A percentile compares a stretch with the other conserved stretches of the same genome.
Conservation (phyloP, 352 stramenopile genomes). For the Aphanomyces euteiches region DNA sequence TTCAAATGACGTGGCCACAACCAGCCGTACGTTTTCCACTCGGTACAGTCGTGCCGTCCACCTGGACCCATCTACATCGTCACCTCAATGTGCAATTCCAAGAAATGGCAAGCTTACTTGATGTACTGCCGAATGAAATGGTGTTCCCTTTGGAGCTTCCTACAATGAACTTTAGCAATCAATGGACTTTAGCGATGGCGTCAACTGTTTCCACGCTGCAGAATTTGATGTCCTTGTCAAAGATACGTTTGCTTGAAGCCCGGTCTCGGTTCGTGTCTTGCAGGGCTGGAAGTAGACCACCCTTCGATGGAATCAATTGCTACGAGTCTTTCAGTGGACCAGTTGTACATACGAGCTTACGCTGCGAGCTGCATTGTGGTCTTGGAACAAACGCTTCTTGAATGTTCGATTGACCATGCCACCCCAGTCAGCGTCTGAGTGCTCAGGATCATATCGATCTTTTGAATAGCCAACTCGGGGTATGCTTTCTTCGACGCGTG, state of each 20-base stretch:
- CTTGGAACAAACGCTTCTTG: conserved; percentile 59
- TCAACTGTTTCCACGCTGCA: conserved; percentile 35
- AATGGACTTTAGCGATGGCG: neutral
- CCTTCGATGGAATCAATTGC: conserved; percentile 40
- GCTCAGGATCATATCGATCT: conserved; percentile 69
- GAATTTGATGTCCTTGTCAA: conserved; percentile 48
- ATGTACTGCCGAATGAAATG: conserved; percentile 65
- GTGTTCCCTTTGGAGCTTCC: conserved; percentile 38
- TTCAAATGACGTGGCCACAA: no score
- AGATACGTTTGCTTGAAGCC: conserved; percentile 49
- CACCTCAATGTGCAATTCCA: neutral
- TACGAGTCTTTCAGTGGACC: neutral
- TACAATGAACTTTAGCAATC: conserved; percentile 9
- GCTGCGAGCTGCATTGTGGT: conserved; percentile 39
- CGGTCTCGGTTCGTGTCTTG: conserved; percentile 14
- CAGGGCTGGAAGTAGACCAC: conserved; percentile 52
- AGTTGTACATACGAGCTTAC: conserved; percentile 30
- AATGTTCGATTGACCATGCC: conserved; percentile 57
- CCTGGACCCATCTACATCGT: conserved; percentile 48
- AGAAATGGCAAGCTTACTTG: conserved; percentile 36
- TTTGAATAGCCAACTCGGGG: conserved; percentile 35
- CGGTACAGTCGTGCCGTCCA: conserved; percentile 37
- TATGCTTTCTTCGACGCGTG: neutral
- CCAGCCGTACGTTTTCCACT: conserved; percentile 67
- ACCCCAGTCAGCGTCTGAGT: conserved; percentile 71